A percentile compares a stretch with the other conserved stretches of the same genome.
These are phyloP conservation scores for Botrytis fragariae DNA, from an alignment of 2,329 filamentous ascomycete species.

Conservation along the genomic window DNA sequence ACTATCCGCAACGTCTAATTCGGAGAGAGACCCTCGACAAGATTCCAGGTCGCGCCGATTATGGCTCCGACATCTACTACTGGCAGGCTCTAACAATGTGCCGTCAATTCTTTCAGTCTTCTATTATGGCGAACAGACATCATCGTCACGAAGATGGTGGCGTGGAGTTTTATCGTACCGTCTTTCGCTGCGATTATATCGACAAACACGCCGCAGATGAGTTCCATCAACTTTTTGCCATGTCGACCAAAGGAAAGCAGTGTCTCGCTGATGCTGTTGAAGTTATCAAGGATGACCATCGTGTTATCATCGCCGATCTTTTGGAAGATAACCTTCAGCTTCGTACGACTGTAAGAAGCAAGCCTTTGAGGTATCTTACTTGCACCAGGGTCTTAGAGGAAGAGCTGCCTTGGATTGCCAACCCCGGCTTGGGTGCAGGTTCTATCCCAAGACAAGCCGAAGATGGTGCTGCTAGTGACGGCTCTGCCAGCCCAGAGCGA, in stretches of 20 bases:
- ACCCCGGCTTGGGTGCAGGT: not conserved
- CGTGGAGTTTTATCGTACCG: constrained; percentile 29
- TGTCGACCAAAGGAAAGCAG: constrained; percentile 19
- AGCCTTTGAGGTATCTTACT: constrained; percentile 16
- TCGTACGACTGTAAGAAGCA: not conserved
- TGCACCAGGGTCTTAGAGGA: constrained; percentile 49
- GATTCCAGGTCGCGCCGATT: constrained; percentile 32
- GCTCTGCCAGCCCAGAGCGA: not conserved
- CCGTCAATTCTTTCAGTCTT: constrained; percentile 29
- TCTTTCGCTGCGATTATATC: constrained; percentile 28
- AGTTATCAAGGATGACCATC: constrained; percentile 16
- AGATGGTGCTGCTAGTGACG: not conserved
- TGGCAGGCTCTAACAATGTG: constrained; percentile 32
- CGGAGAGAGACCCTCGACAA: constrained; percentile 21
- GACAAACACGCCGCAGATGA: constrained; percentile 9
- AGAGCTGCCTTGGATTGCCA: constrained; percentile 56
- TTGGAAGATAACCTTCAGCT: constrained; percentile 12
- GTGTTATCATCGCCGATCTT: constrained; percentile 12
- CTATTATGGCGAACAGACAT: constrained; percentile 24
- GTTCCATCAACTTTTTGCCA: constrained; percentile 17
- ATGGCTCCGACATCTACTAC: constrained; percentile 35
- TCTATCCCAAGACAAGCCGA: not conserved
- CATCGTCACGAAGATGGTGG: constrained; percentile 34
- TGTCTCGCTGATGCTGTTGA: constrained; percentile 14
- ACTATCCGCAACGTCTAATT: constrained; percentile 30